Evolutionary conservation across 1,284 basidiomycete species (phyloP), one percentile per base, ranked within the genome.

Genomic region (Trichosporon faecale): DNA sequence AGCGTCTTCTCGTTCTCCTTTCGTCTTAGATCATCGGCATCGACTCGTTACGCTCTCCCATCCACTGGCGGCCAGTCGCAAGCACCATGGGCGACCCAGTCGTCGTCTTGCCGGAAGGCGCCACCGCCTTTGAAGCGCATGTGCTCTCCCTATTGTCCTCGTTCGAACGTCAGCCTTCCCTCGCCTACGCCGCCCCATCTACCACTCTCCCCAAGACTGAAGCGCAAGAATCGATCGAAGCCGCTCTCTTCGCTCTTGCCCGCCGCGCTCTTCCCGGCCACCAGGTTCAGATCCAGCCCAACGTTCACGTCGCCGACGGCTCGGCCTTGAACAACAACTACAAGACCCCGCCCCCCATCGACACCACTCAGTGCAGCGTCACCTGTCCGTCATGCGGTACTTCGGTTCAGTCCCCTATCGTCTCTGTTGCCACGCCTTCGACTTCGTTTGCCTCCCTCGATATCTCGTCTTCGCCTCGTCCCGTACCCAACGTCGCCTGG

Each of bases 171-270:
- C 76, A 78, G 25, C 79, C 80, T 0, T 79, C 79, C 2, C 78
- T 79, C 6, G 76, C 79, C 1, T 81, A 73, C 72, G 78, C 79
- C 11, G 78, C 79, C 68, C 77, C 77, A 29, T 37, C 64, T 0
- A 64, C 72, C 35, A 40, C 66, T 2, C 77, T 76, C 1, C 67
- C 75, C 65, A 80, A 79, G 70, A 76, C 79, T 0, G 70, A 76
- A 0, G 75, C 78, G 3, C 76, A 83, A 68, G 74, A 76, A 23
- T 76, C 79, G 14, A 82, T 83, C 35, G 79, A 83, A 68, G 67
- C 73, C 11, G 79, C 75, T 18, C 74, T 83, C 60, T 70, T 78
- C 31, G 72, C 72, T n/a, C 72, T 83, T 0, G 80, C 76, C 14
- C 74, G 79, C 64, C 67, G 81, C 18, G 75, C 76, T 31, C 21